Evolutionary conservation across 2,329 filamentous ascomycete genomes (phyloP), one percentile per base, ranked within the genome.

Genomic region (Taxawa tesnikishii): DNA sequence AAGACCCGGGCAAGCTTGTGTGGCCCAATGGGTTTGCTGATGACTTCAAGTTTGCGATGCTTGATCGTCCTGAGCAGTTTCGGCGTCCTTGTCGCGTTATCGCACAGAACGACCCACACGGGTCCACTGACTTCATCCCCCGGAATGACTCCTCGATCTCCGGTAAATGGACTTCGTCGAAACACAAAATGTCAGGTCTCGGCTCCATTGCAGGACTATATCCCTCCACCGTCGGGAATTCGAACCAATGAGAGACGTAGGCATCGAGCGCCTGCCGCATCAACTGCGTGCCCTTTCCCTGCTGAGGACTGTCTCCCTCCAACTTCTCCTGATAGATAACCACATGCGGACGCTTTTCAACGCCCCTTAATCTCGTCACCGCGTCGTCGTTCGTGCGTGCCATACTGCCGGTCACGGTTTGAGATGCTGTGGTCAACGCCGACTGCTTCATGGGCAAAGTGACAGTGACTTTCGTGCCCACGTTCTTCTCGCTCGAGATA

Each of bases 51-150:
- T 15, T 19, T 26, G 21, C 23, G 18, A 14, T 36, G 31, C 2
- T 28, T 13, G 29, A 36, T 19, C 7, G 15, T 13, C 17, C n/a
- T 31, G 6, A 15, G 16, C 8, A 36, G 30, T 3, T 24, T 26
- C 13, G 33, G 25, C 9, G 28, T 36, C 18, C 33, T 23, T 11
- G 49, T 45, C 4, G 48, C 42, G 31, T 49, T 51, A 9, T 51
- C 48, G 33, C 52, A 55, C 3, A 57, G 36, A 8, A 56, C 43
- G 21, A 57, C 44, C 28, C 55, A 42, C 14, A 43, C 48, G 16
- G 43, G 40, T 13, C 36, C 32, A 15, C 29, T 38, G 6, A 34
- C 15, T 11, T 27, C 37, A 10, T 41, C 11, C 9, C 23, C 43
- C 12, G 43, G 29, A 16, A 38, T 33, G 9, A 32, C 18, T 6